Percentiles rank a stretch among this genome's conserved stretches.
Evolutionary conservation across 169 alveolate genomes (phyloP).

Genomic region (Plasmodium ovale): DNA sequence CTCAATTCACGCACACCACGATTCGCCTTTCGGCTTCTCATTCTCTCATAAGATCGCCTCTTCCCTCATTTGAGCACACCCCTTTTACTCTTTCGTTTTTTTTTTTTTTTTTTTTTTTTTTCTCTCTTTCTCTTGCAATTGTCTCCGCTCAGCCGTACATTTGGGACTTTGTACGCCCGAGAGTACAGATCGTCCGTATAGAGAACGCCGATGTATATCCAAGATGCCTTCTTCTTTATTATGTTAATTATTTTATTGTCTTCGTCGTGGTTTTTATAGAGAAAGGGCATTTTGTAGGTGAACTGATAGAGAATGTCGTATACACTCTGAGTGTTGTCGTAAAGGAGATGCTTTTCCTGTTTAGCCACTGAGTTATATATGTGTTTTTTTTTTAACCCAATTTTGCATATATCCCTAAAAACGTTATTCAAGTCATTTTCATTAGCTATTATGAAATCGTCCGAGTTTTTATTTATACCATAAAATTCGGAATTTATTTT

Average conservation of each 20-base stretch:
- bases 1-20: background rate
- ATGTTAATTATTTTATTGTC: slow-evolving; percentile 67
- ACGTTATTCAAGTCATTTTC: slow-evolving; percentile 55
- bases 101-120: background rate
- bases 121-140: too few relatives aligned
- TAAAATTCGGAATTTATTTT: slow-evolving; percentile 24
- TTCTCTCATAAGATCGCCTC: too few relatives aligned
- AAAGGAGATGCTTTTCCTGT: slow-evolving; percentile 55
- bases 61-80: too few relatives aligned
- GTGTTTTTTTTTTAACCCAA: slow-evolving; percentile 41
- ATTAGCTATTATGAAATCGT: slow-evolving; percentile 50
- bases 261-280: slow-evolving; percentile 22
- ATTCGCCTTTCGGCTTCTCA: too few relatives aligned
- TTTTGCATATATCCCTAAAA: slow-evolving; percentile 44
- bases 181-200: slow-evolving; percentile 74
- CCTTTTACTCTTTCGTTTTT: too few relatives aligned
- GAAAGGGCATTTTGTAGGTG: slow-evolving; percentile 67
- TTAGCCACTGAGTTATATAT: slow-evolving; percentile 43
- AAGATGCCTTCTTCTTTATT: slow-evolving; percentile 50
- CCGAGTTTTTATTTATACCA: slow-evolving; percentile 26
- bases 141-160: too few relatives aligned
- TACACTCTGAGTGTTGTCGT: slow-evolving; percentile 64
- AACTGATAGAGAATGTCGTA: slow-evolving; percentile 61
- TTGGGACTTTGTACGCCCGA: slow-evolving; percentile 63
- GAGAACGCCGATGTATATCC: slow-evolving; percentile 71